Percentiles rank a stretch among this genome's conserved stretches.
These are phyloP conservation scores for Hypoxylon fragiforme DNA, from an alignment of 495 filamentous ascomycete genomes.

Conservation along the genomic window DNA sequence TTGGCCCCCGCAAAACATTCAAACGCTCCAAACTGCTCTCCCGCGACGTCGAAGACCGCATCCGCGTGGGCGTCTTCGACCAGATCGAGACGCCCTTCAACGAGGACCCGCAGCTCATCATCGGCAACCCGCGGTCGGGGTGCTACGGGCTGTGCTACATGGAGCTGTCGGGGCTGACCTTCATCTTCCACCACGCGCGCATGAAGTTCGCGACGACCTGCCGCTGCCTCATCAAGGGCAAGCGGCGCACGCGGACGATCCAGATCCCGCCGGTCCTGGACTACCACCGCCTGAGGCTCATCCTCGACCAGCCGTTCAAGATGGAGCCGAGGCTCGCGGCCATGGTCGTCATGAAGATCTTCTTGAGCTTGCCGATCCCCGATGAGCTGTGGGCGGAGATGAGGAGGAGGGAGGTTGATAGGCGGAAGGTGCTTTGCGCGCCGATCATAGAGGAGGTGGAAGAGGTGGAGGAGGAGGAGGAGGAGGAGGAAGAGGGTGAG, in stretches of 20 bases:
- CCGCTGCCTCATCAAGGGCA: slow-evolving; percentile 1
- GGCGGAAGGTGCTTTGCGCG: too few relatives aligned
- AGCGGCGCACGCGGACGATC: background rate
- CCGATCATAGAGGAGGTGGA: too few relatives aligned
- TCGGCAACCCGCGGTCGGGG: slow-evolving; percentile 2
- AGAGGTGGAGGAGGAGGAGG: too few relatives aligned
- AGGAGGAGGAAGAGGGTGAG: too few relatives aligned
- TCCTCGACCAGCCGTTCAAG: background rate
- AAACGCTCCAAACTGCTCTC: background rate
- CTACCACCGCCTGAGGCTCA: slow-evolving; percentile 2
- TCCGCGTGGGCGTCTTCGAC: slow-evolving; percentile 6
- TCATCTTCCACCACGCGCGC: slow-evolving; percentile 17
- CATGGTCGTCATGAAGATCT: slow-evolving; percentile 28
- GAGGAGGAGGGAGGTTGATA: too few relatives aligned
- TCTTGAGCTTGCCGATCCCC: slow-evolving; percentile 17
- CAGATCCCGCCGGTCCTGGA: slow-evolving; percentile 9
- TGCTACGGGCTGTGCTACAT: slow-evolving; percentile 15
- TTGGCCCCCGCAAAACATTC: background rate
- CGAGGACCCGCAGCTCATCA: slow-evolving; percentile 10
- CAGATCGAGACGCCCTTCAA: background rate
- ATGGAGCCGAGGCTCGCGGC: slow-evolving; percentile 22
- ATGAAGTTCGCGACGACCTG: slow-evolving; percentile 7
- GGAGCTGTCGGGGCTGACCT: background rate
- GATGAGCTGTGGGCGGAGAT: too few relatives aligned
- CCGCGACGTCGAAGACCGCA: slow-evolving; percentile 4